Evolutionary conservation across 2,329 filamentous ascomycete genomes (phyloP), one percentile per base, ranked within the genome.

Genomic region (Claviceps citrina): DNA sequence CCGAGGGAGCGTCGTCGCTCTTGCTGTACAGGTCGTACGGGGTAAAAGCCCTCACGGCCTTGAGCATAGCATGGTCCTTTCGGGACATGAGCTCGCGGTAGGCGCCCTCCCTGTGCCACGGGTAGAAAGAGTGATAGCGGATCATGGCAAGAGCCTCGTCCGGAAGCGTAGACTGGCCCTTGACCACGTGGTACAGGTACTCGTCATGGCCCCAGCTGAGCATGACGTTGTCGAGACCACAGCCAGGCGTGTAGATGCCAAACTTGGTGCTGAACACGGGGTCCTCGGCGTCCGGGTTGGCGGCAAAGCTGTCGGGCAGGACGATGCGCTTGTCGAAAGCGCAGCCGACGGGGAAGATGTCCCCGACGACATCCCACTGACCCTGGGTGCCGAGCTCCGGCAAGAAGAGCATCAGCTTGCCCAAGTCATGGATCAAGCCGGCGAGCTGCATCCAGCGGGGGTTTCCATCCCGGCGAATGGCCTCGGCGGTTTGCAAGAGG

Each of bases 1-100:
- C 73, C 42, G 73, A 78, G 1, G 84, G 85, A 18, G 85, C 69
- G 19, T 76, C 82, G 52, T 93, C 85, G 50, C 78, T 86, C 76
- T 93, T 93, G 66, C 81, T 89, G 66, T 93, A 93, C 39, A 93
- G 56, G 56, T 93, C 86, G 52, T 93, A 94, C 0, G 85, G 84
- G 58, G 93, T 93, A 62, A 94, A 93, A 0, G 82, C 84, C 59
- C 75, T 72, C 37, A 93, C 85, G 7, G 84, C 84, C 54, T 75
- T 73, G 50, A 93, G 64, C 78, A 93, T 86, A 51, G 71, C 70
- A 58, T 79, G 64, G 51, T 94, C 86, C 55, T 86, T 80, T 44
- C 81, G 76, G 57, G 80, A 72, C 85, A 93, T 93, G 59, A 93
- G 72, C 61, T 84, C 76, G 44, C 62, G 61, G 63, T 94, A 94